Conservation (phyloP, 257 asterid species). For the Capsicum baccatum region DNA sequence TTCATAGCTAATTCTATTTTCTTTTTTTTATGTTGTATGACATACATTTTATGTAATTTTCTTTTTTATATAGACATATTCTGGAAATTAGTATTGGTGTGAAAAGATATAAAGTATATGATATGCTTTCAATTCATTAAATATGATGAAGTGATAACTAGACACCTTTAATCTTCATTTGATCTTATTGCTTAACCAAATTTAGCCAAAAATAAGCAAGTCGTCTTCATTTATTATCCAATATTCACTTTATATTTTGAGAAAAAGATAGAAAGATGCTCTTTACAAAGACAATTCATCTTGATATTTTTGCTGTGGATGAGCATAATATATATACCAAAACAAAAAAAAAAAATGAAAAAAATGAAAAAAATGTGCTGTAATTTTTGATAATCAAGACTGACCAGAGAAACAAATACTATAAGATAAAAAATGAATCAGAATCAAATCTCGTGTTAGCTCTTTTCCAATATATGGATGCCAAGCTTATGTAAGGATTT, state of each 20-base stretch:
- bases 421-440: slow-evolving; percentile 19
- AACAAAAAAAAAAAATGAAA: no score
- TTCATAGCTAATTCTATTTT: background rate
- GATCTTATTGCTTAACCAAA: slow-evolving; percentile 48
- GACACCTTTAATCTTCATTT: slow-evolving; percentile 29
- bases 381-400: background rate
- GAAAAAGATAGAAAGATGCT: slow-evolving; percentile 38
- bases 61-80: background rate
- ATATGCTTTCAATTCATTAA: background rate
- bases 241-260: slow-evolving; percentile 32
- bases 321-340: slow-evolving; percentile 16
- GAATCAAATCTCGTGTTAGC: background rate
- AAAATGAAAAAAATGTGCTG: no score
- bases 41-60: background rate
- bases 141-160: background rate
- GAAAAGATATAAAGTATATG: background rate
- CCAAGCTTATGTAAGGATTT: background rate
- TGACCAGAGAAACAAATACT: background rate
- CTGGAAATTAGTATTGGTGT: background rate
- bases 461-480: no score
- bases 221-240: slow-evolving; percentile 37
- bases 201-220: slow-evolving; percentile 39
- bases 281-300: slow-evolving; percentile 15
- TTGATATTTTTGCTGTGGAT: background rate
- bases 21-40: background rate